A percentile compares a stretch with the other conserved stretches of the same genome.
phyloP scores from a whole-genome alignment of 1,284 basidiomycete species.

The Apiotrichum porosum region DNA sequence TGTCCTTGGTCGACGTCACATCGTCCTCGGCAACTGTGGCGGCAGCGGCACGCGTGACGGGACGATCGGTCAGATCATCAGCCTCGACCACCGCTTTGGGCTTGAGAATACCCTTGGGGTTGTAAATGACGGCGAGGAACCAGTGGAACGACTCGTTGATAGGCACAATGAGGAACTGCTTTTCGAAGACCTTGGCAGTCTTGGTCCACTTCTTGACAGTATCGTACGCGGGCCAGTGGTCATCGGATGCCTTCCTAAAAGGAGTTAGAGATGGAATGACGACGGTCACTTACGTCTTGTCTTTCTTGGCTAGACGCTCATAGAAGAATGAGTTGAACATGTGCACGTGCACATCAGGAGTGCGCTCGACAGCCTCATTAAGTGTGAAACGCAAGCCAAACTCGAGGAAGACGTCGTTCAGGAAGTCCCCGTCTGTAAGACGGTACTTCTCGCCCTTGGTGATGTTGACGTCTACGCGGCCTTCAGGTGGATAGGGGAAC shows the following conservation, averaged over 20 bases:
- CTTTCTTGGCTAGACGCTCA: conserved; percentile 68
- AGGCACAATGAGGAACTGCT: conserved; percentile 88
- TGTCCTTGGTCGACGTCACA: too few species aligned
- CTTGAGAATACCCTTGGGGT: conserved; percentile 57
- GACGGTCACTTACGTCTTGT: conserved; percentile 56
- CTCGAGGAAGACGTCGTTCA: conserved; percentile 95
- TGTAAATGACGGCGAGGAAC: conserved; percentile 92
- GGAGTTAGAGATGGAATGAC: too few species aligned
- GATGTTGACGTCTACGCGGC: conserved; percentile 68
- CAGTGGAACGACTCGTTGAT: conserved; percentile 98
- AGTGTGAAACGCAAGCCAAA: conserved; percentile 70
- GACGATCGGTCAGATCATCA: too few species aligned
- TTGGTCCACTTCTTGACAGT: conserved; percentile 92
- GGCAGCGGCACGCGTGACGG: too few species aligned
- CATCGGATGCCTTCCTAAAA: conserved; percentile 7
- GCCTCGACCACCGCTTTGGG: too few species aligned
- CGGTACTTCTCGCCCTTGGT: conserved; percentile 71
- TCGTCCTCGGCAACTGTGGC: not conserved
- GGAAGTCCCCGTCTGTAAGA: conserved; percentile 69
- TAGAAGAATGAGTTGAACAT: conserved; percentile 98
- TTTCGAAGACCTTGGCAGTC: conserved; percentile 73
- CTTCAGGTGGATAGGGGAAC: conserved; percentile 65
- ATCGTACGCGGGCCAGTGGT: conserved; percentile 60
- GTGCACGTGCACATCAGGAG: conserved; percentile 47
- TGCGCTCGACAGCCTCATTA: not conserved